These are phyloP conservation scores for Coniophora puteana DNA, from an alignment of 1,284 basidiomycete genomes.

Conservation along the genomic window DNA sequence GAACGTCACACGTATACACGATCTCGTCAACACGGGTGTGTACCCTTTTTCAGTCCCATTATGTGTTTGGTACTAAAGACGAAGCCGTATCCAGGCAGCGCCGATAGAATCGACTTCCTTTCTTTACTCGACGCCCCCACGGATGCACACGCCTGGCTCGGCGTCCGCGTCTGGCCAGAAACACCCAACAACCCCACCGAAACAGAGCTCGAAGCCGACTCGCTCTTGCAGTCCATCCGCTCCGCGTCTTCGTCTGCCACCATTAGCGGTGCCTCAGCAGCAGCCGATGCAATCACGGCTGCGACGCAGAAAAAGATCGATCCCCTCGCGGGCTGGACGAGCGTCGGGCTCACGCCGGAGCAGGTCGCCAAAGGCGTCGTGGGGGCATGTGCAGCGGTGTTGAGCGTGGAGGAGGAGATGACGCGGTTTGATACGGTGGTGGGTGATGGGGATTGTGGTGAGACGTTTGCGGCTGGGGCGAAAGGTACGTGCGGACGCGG, in stretches of 20 bases:
- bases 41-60: not conserved
- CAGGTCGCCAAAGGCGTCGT: slow-evolving; percentile 24
- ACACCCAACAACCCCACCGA: not conserved
- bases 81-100: slow-evolving; percentile 5
- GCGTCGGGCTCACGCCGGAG: slow-evolving; percentile 11
- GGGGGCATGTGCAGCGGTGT: slow-evolving; percentile 29
- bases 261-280: not conserved
- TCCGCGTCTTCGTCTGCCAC: not conserved
- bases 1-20: slow-evolving; percentile 24
- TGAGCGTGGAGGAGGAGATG: slow-evolving; percentile 34
- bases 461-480: slow-evolving; percentile 28
- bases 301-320: too few species aligned
- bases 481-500: slow-evolving; percentile 14
- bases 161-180: slow-evolving; percentile 21
- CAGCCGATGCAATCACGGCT: too few species aligned
- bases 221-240: slow-evolving; percentile 9
- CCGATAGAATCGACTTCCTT: slow-evolving; percentile 20
- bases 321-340: slow-evolving; percentile 5
- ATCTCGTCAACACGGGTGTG: slow-evolving; percentile 10
- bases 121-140: slow-evolving; percentile 37
- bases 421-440: slow-evolving; percentile 38
- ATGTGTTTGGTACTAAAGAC: too few species aligned
- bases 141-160: slow-evolving; percentile 35
- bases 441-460: slow-evolving; percentile 33
- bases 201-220: slow-evolving; percentile 9